A percentile compares a stretch with the other conserved stretches of the same genome.
Conservation (phyloP, 371 early-diverging fungal genomes). For the Lichtheimia ramosa region DNA sequence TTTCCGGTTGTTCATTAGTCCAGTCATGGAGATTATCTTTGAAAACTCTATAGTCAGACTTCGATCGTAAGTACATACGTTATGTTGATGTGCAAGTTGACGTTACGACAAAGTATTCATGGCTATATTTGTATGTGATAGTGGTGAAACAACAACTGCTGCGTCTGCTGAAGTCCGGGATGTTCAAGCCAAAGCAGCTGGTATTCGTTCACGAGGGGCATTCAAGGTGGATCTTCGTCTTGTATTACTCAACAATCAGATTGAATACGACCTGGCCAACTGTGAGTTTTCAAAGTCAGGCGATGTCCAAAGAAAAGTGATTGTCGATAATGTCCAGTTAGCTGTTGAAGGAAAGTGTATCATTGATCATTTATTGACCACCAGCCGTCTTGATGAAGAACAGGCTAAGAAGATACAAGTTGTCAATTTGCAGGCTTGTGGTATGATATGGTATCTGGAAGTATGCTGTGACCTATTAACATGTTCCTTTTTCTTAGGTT, state of each 20-base stretch:
- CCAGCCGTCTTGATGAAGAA: background rate
- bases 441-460: background rate
- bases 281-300: constrained; percentile 3
- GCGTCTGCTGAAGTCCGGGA: background rate
- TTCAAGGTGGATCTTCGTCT: constrained; percentile 2
- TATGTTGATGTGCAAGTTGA: background rate
- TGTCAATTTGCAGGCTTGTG: background rate
- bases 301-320: background rate
- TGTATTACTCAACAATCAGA: background rate
- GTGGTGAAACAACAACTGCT: background rate
- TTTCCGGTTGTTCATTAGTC: background rate
- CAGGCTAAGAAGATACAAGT: background rate
- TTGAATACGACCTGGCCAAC: background rate
- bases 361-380: background rate
- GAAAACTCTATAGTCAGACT: background rate
- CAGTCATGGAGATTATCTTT: background rate
- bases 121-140: background rate
- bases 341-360: background rate
- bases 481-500: background rate
- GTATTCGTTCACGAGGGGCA: background rate
- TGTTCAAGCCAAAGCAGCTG: background rate
- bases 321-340: background rate
- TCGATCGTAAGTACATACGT: background rate
- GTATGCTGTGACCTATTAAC: background rate
- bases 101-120: background rate